These are phyloP conservation scores for Fraxinus greggii DNA, from an alignment of 305 asterid genomes.

Conservation along the genomic window DNA sequence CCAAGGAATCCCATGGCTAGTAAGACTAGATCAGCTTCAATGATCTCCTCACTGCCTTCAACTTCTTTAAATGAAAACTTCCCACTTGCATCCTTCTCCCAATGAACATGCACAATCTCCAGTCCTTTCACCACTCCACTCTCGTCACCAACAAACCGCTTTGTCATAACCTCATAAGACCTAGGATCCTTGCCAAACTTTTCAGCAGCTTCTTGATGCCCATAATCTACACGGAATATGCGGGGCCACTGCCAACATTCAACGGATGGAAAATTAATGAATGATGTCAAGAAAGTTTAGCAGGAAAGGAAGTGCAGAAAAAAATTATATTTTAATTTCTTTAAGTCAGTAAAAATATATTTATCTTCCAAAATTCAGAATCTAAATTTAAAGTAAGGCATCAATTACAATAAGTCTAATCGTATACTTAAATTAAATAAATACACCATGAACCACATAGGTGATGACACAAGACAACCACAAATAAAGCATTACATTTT, in stretches of 20 bases:
- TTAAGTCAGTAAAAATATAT: background rate
- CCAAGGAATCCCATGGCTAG: conserved; percentile 99
- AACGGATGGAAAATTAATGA: background rate
- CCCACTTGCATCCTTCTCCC: conserved; percentile 94
- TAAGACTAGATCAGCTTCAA: conserved; percentile 78
- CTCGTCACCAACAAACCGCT: conserved; percentile 81
- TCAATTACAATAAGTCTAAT: background rate
- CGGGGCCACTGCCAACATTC: conserved; percentile 87
- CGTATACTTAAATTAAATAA: background rate
- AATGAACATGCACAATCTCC: conserved; percentile 67
- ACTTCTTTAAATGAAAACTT: conserved; percentile 86
- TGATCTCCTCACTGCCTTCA: conserved; percentile 90
- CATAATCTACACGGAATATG: conserved; percentile 88
- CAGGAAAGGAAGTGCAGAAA: background rate
- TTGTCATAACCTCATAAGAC: conserved; percentile 86
- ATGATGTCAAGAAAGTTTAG: background rate
- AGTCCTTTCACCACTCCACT: conserved; percentile 78
- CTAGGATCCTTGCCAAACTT: conserved; percentile 96
- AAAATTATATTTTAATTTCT: background rate
- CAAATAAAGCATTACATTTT: no score
- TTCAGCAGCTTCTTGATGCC: conserved; percentile 90
- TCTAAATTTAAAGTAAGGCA: no score
- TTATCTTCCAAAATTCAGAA: background rate
- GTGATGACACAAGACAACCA: background rate
- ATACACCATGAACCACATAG: background rate